phyloP scores from a whole-genome alignment of 495 filamentous ascomycete species.

The Xylaria palmicola region DNA sequence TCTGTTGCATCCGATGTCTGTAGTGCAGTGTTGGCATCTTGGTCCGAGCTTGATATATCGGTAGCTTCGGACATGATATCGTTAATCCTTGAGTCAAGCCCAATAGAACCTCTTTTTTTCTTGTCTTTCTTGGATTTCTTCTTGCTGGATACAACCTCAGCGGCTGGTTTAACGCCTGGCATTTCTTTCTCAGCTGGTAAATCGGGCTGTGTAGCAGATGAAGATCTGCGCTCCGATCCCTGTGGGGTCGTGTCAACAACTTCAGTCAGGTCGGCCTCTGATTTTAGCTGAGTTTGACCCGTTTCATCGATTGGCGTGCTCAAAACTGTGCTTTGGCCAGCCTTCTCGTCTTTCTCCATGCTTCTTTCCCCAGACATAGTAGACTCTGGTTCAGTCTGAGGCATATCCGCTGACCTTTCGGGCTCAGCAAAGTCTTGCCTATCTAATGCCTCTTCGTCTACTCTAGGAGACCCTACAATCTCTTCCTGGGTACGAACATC shows the following conservation, averaged over 20 bases:
- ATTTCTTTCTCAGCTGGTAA: conserved; percentile 8
- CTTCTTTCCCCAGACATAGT: not conserved
- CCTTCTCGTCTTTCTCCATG: conserved; percentile 15
- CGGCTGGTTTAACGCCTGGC: conserved; percentile 14
- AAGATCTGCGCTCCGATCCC: not conserved
- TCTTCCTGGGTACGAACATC: conserved; percentile 11
- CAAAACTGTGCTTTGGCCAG: not conserved
- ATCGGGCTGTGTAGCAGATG: conserved; percentile 4
- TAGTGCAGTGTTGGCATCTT: conserved; percentile 2
- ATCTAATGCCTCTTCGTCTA: not conserved
- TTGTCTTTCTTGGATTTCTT: conserved; percentile 16
- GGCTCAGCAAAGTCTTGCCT: not conserved
- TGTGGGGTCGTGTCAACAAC: not conserved
- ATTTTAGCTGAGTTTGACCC: not conserved
- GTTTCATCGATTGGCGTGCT: not conserved
- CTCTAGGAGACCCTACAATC: not conserved
- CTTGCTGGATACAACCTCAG: not conserved
- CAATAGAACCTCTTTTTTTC: conserved; percentile 17
- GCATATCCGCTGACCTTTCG: not conserved
- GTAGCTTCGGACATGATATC: conserved; percentile 8
- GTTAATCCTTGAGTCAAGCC: conserved; percentile 7
- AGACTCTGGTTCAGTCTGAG: conserved; percentile 5
- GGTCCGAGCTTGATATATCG: conserved; percentile 1
- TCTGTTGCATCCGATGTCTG: conserved; percentile 1
- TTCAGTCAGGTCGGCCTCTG: not conserved